Conservation (phyloP, 73 alveolate genomes). For the Breviolum minutum region DNA sequence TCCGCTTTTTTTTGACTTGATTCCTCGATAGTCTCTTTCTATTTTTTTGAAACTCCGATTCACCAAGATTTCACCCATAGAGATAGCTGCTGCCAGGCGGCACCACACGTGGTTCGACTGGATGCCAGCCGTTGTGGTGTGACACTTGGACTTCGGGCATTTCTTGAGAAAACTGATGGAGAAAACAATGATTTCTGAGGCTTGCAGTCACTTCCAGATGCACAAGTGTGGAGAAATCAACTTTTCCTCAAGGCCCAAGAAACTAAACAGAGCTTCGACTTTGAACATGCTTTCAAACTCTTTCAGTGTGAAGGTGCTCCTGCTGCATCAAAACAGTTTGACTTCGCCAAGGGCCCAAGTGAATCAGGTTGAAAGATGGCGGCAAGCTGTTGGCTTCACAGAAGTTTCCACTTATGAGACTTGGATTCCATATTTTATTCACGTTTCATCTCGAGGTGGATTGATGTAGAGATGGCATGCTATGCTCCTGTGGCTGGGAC, state of each 20-base stretch:
- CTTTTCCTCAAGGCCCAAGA: neutral
- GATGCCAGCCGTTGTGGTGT: slow-evolving; percentile 37
- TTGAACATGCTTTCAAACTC: too few species aligned
- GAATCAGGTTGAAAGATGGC: too few species aligned
- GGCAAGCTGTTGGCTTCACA: too few species aligned
- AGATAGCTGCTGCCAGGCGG: slow-evolving; percentile 1
- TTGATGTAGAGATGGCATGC: neutral
- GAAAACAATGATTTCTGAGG: neutral
- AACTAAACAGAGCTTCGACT: neutral
- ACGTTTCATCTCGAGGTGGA: neutral
- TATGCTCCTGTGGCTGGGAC: slow-evolving; percentile 9
- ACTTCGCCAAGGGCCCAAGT: neutral
- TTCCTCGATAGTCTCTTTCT: too few species aligned
- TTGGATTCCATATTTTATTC: neutral
- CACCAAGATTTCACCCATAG: too few species aligned
- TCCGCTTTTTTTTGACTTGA: too few species aligned
- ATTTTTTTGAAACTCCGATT: too few species aligned
- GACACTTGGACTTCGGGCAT: neutral
- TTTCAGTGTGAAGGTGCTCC: neutral
- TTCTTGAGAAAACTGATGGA: neutral
- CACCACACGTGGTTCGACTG: slow-evolving; percentile 37
- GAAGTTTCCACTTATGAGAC: too few species aligned
- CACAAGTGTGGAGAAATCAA: slow-evolving; percentile 19
- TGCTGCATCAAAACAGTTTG: slow-evolving; percentile 23
- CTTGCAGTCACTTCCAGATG: slow-evolving; percentile 23